phyloP scores from a whole-genome alignment of 176 grass and related monocot species.

The Oryza australiensis region DNA sequence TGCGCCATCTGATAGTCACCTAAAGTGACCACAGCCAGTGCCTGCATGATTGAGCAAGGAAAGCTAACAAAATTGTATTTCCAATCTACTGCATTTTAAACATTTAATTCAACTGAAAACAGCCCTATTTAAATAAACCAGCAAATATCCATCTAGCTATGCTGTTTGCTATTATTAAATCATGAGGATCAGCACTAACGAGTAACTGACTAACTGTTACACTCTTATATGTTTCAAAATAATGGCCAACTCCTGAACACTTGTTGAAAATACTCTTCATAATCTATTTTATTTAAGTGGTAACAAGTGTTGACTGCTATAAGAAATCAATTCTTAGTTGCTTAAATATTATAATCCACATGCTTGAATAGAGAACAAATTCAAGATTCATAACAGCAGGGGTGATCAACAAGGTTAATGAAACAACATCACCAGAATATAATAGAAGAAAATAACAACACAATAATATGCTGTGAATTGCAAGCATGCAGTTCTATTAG shows the following conservation, averaged over 20 bases:
- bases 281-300: slow-evolving; percentile 17
- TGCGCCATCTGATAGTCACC: slow-evolving; percentile 99
- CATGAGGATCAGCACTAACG: not conserved
- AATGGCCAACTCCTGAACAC: not conserved
- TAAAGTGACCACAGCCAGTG: slow-evolving; percentile 92
- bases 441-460: slow-evolving; percentile 20
- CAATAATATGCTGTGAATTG: not conserved
- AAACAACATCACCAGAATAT: slow-evolving; percentile 11
- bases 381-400: not conserved
- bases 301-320: slow-evolving; percentile 10
- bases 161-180: not conserved
- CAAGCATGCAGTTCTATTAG: slow-evolving; percentile 22
- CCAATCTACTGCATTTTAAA: not conserved
- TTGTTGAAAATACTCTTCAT: slow-evolving; percentile 1
- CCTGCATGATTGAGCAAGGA: slow-evolving; percentile 48
- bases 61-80: slow-evolving; percentile 3
- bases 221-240: not conserved
- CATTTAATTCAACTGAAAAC: slow-evolving; percentile 12
- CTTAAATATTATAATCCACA: slow-evolving; percentile 6
- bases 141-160: not conserved
- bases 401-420: not conserved
- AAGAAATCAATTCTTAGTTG: slow-evolving; percentile 6
- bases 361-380: slow-evolving; percentile 3
- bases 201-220: not conserved
- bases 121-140: slow-evolving; percentile 22